phyloP scores from a whole-genome alignment of 441 rosid genomes.

The Aleurites moluccanus region DNA sequence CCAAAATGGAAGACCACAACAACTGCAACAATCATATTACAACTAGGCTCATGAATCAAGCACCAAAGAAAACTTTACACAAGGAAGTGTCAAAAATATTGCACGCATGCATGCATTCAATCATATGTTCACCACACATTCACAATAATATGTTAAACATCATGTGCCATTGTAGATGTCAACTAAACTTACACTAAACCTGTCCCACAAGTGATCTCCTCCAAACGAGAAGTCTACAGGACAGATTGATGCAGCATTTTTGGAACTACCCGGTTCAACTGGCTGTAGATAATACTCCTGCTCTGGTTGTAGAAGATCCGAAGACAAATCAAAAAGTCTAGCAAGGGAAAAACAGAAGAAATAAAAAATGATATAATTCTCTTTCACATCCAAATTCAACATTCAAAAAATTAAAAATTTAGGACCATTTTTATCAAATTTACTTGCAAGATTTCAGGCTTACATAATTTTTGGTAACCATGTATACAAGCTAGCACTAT shows the following conservation, averaged over 20 bases:
- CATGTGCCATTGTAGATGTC: neutral
- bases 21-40: neutral
- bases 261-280: constrained; percentile 73
- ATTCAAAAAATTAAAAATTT: neutral
- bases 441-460: neutral
- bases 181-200: constrained; percentile 74
- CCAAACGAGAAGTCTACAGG: constrained; percentile 87
- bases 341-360: constrained; percentile 26
- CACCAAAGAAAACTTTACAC: neutral
- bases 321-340: constrained; percentile 84
- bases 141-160: neutral
- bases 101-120: neutral
- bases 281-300: constrained; percentile 96
- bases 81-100: neutral
- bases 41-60: neutral
- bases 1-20: constrained; percentile 9
- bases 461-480: neutral
- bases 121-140: neutral
- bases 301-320: constrained; percentile 72
- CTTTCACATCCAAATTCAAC: neutral
- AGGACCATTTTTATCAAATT: neutral
- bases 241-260: constrained; percentile 73
- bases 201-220: constrained; percentile 95
- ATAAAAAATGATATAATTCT: constrained; percentile 3
- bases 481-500: neutral